Evolutionary conservation across 2,329 filamentous ascomycete genomes (phyloP), one percentile per base, ranked within the genome.

Genomic region (Ceratocystis papillata): DNA sequence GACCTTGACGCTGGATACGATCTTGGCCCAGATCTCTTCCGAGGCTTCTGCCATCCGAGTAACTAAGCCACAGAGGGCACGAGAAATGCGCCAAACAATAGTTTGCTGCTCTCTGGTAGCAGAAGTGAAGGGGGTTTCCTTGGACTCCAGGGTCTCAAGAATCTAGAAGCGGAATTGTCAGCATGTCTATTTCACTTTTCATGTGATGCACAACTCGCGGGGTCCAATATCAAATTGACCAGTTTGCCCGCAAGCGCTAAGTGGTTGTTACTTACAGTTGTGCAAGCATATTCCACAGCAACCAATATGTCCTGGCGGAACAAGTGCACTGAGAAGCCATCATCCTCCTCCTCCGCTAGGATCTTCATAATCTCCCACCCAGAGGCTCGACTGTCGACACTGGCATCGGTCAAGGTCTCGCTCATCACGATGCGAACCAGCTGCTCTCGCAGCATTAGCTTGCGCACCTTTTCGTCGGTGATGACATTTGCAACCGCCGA

Each of bases 341-440:
- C 77, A 70, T 86, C 85, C 72, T 88, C 86, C 71, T 86, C 81
- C 69, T 82, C 77, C 1, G 81, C 82, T 64, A 88, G 77, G 53
- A 83, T 79, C 69, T 81, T 79, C 64, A 88, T 75, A 69, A 87
- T 85, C 12, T 82, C 81, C 86, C 86, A 88, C n/a, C 84, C 86
- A 22, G 84, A 83, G 55, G 84, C 82, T 61, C 83, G 79, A 70
- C 83, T 84, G 74, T 87, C 84, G 64, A 86, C 76, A 67, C 79
- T 83, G 46, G 80, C 76, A 71, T 88, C 85, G 28, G 83, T 84
- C 66, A 88, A 75, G 37, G 83, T 86, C 76, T 87, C 82, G 41
- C 80, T 83, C 68, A 88, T 78, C 55, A 88, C 73, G 64, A 82
- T 81, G 70, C 80, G 80, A 55, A 88, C 84, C 69, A 88, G 78